phyloP scores from a whole-genome alignment of 2,329 filamentous ascomycete genomes.

The Zymoseptoria tritici region DNA sequence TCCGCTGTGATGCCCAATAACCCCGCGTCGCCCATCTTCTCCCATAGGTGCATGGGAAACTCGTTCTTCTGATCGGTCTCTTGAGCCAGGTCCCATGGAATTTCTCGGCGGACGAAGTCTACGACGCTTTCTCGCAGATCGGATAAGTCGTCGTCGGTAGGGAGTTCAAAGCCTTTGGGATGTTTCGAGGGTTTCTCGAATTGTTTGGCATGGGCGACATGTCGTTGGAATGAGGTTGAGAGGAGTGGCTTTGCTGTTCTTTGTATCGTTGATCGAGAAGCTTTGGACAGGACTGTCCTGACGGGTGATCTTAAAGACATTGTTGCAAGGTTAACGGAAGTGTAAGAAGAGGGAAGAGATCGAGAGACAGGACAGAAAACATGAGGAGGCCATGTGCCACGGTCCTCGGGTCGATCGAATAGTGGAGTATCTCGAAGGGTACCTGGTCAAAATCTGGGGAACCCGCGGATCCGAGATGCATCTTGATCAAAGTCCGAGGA shows the following conservation, averaged over 20 bases:
- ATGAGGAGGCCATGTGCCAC: not conserved
- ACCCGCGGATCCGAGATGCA: not conserved
- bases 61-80: conserved; percentile 77
- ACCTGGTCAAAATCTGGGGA: not conserved
- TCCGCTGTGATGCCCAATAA: conserved; percentile 91
- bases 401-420: not conserved
- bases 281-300: conserved; percentile 22
- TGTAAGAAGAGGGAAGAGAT: not conserved
- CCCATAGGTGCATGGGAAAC: conserved; percentile 89
- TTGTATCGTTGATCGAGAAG: conserved; percentile 3
- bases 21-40: conserved; percentile 81
- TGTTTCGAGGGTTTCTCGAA: conserved; percentile 44
- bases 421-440: not conserved
- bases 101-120: conserved; percentile 82
- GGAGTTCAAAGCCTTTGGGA: conserved; percentile 59
- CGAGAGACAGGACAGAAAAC: not conserved
- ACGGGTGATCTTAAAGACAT: conserved; percentile 18
- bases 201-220: conserved; percentile 43
- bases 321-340: not conserved
- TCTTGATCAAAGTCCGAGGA: not conserved
- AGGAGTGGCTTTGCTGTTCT: conserved; percentile 6
- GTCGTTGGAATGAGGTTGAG: conserved; percentile 23
- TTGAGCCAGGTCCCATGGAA: conserved; percentile 73
- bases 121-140: conserved; percentile 79
- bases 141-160: conserved; percentile 63